Evolutionary conservation across 768 basidiomycete species (phyloP).

Genomic region (Lentinula aciculospora): DNA sequence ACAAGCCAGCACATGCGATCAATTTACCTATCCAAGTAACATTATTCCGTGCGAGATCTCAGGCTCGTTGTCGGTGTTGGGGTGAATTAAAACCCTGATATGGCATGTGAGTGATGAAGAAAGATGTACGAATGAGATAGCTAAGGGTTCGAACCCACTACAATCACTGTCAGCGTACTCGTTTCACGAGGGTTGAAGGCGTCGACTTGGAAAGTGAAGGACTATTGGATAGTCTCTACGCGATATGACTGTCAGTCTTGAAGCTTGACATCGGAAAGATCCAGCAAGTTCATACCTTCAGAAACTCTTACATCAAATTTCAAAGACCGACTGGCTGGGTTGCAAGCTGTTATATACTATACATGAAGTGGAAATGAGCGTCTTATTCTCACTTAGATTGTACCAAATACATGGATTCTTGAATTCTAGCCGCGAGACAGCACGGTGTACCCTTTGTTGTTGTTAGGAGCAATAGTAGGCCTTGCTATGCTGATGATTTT

Average conservation of each 20-base stretch:
- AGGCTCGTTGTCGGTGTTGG: constrained; percentile 54
- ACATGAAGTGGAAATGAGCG: no score
- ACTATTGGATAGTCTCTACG: constrained; percentile 49
- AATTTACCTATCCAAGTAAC: constrained; percentile 62
- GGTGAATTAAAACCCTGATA: constrained; percentile 61
- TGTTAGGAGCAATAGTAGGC: constrained; percentile 54
- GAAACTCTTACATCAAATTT: constrained; percentile 65
- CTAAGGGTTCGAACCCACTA: constrained; percentile 41
- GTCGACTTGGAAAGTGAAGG: constrained; percentile 74
- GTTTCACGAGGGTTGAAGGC: constrained; percentile 63
- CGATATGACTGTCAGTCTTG: constrained; percentile 44
- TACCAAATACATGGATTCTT: no score
- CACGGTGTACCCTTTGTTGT: constrained; percentile 45
- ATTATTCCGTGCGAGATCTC: constrained; percentile 58
- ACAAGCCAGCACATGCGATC: constrained; percentile 62
- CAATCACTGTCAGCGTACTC: constrained; percentile 58
- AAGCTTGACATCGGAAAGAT: constrained; percentile 59
- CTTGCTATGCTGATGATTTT: constrained; percentile 31
- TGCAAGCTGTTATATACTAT: constrained; percentile 59
- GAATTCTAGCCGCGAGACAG: no score
- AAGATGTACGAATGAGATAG: not conserved
- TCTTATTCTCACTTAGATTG: no score
- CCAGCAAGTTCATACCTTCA: constrained; percentile 40
- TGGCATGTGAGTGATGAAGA: not conserved
- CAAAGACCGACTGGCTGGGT: no score